Evolutionary conservation across 2,329 filamentous ascomycete genomes (phyloP), one percentile per base, ranked within the genome.

Genomic region (Diaporthe citri): DNA sequence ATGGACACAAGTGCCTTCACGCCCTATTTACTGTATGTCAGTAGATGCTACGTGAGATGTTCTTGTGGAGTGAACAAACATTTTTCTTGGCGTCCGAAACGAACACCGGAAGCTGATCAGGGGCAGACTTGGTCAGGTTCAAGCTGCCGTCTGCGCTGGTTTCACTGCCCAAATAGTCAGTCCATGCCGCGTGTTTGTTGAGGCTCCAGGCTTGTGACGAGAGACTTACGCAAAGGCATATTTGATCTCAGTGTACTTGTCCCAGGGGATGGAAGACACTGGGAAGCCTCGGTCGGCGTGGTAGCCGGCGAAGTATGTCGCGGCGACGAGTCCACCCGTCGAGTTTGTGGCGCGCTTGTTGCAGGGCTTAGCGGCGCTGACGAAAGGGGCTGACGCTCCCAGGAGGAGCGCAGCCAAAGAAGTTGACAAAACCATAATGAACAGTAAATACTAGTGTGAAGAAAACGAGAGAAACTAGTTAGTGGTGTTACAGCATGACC

Each of bases 241-340:
- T 74, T 77, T 77, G 39, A 75, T 69, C 28, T 77, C 75, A 4
- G 70, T 77, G 43, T 73, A 77, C 66, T 75, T 77, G 17, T 73
- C 70, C 76, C 76, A 78, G 4, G 51, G 73, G 15, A 78, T 77
- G 15, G 57, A 28, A 5, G 74, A 72, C 25, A 78, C 77, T 15
- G 71, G 51, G 34, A 72, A 76, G 28, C 71, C 72, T 25, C 64
- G 56, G 34, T 72, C 39, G 34, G 73, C 73, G 43, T 78, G 77
- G 67, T 74, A 77, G 28, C 77, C 77, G 48, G 76, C 76, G n/a
- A 78, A 78, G 46, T 77, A 78, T 4, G 67, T 70, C 22, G 71
- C 36, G 20, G 71, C 20, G 3, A 73, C 71, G 6, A 73, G 48
- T 15, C 48, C 59, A 31, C 36, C 59, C 12, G 62, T 22, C 31